phyloP scores from a whole-genome alignment of 208 protist genomes.

The Leishmania aethiopica region DNA sequence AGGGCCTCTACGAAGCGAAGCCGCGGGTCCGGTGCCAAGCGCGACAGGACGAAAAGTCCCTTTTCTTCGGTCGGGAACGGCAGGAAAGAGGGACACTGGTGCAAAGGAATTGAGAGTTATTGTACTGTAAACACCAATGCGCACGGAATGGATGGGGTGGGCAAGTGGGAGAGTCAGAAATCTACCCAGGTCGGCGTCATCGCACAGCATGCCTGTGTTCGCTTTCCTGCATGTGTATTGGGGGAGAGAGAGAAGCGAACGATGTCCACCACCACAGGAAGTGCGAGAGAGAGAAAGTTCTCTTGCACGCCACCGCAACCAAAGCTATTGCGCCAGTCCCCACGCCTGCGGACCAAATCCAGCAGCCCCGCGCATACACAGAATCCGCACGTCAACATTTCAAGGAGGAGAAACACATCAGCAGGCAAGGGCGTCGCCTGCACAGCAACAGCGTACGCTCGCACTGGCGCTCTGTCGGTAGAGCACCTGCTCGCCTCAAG shows the following conservation, averaged over 20 bases:
- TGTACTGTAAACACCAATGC: background rate
- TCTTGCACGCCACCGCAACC: background rate
- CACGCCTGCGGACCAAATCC: background rate
- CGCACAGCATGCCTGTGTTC: background rate
- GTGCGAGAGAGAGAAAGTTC: background rate
- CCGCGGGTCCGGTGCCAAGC: background rate
- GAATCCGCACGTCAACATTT: background rate
- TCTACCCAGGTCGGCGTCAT: background rate
- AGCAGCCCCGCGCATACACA: background rate
- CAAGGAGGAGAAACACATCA: background rate
- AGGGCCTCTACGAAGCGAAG: background rate
- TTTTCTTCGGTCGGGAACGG: background rate
- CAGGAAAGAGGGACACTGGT: background rate
- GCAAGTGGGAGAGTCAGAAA: background rate
- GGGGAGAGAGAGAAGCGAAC: background rate
- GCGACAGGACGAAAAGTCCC: background rate
- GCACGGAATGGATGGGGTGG: background rate
- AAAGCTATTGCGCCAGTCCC: background rate
- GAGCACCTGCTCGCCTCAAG: background rate
- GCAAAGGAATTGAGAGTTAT: background rate
- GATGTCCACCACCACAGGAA: background rate
- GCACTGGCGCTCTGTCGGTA: background rate
- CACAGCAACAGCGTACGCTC: background rate
- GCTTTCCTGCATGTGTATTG: background rate
- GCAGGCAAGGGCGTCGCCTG: slow-evolving; percentile 10